These are phyloP conservation scores for Pulicaria dysenterica DNA, from an alignment of 129 eudicot genomes.

Conservation along the genomic window DNA sequence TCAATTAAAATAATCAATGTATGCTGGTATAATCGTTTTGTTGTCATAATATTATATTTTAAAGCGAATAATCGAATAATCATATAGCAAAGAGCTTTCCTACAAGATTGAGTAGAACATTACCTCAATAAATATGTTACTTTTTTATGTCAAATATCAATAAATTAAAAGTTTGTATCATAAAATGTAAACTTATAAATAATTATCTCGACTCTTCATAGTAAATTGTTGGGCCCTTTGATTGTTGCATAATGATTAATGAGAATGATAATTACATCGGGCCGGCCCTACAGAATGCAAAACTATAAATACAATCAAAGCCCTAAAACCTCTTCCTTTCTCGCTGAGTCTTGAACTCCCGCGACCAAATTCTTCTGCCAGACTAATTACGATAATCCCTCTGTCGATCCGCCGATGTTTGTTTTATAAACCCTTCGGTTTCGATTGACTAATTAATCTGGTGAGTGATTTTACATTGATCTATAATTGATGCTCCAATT, in stretches of 20 bases:
- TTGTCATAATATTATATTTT: too few species aligned
- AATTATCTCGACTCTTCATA: too few species aligned
- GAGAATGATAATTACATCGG: conserved; percentile 23
- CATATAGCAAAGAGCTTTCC: too few species aligned
- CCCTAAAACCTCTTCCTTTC: conserved; percentile 33
- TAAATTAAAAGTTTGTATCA: too few species aligned
- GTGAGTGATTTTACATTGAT: conserved; percentile 33
- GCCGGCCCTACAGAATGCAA: conserved; percentile 43
- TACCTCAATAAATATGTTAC: too few species aligned
- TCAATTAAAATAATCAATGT: too few species aligned
- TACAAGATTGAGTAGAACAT: too few species aligned
- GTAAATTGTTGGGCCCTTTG: conserved; percentile 29
- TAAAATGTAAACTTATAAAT: too few species aligned
- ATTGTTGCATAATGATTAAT: neutral
- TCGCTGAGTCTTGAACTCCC: conserved; percentile 21
- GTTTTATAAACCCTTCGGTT: neutral
- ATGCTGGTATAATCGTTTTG: too few species aligned
- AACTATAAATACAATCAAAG: conserved; percentile 36
- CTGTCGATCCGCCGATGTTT: conserved; percentile 16
- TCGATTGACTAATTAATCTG: conserved; percentile 8
- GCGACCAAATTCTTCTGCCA: conserved; percentile 19
- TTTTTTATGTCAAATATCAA: too few species aligned
- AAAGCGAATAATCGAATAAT: too few species aligned
- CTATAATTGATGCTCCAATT: conserved; percentile 3
- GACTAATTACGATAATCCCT: conserved; percentile 15